phyloP scores from a whole-genome alignment of 225 moss, liverwort and hornwort genomes.

The Climacium dendroides region DNA sequence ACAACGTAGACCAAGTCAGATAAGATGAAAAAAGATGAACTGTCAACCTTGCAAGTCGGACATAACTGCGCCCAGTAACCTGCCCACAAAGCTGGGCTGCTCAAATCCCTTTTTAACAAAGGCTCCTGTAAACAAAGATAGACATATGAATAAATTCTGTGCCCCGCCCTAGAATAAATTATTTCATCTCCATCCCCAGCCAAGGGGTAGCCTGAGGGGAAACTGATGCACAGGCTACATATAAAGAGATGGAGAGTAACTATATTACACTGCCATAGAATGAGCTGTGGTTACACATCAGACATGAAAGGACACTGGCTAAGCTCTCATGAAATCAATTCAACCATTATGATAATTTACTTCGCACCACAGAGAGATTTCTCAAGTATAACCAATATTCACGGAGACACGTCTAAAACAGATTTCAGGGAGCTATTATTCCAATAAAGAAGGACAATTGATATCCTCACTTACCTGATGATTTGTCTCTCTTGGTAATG shows the following conservation, averaged over 20 bases:
- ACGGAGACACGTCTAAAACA: not conserved
- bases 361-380: not conserved
- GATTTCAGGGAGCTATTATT: not conserved
- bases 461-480: slow-evolving; percentile 24
- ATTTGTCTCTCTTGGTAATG: slow-evolving; percentile 25
- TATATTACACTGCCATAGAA: not conserved
- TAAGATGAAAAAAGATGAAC: not conserved
- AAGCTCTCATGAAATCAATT: not conserved
- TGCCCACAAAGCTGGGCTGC: slow-evolving; percentile 68
- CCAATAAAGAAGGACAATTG: not conserved
- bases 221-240: not conserved
- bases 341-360: not conserved
- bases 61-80: slow-evolving; percentile 97
- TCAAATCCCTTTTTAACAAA: slow-evolving; percentile 58
- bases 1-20: not conserved
- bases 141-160: not conserved
- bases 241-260: not conserved
- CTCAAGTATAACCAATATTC: not conserved
- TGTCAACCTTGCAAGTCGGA: slow-evolving; percentile 84
- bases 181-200: not conserved
- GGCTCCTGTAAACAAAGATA: slow-evolving; percentile 36
- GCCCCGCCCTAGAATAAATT: not conserved
- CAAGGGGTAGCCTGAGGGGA: not conserved
- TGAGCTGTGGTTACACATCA: not conserved
- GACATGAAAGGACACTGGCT: not conserved